Conservation (phyloP, 352 stramenopile species). For the Pythium biforme region DNA sequence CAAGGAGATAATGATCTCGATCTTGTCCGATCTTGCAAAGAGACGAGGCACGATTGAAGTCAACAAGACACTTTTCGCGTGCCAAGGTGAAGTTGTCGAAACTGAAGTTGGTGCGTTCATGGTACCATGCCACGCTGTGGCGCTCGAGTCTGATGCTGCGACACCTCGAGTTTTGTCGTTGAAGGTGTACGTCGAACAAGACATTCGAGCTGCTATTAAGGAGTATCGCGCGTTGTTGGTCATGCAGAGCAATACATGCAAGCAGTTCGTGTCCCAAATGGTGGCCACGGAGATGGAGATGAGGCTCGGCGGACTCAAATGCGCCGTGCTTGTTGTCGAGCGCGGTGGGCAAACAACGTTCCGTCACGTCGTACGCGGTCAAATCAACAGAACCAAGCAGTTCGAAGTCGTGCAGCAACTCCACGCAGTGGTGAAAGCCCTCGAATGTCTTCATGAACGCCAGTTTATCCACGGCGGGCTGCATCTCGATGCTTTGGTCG, state of each 20-base stretch:
- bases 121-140: constrained; percentile 28
- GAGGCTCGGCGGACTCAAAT: constrained; percentile 33
- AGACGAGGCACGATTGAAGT: constrained; percentile 29
- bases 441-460: constrained; percentile 46
- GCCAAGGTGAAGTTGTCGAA: constrained; percentile 34
- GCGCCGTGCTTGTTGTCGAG: constrained; percentile 50
- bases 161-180: constrained; percentile 28
- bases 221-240: constrained; percentile 55
- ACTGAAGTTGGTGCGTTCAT: constrained; percentile 41
- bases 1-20: constrained; percentile 18
- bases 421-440: constrained; percentile 32
- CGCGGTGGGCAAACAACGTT: constrained; percentile 40
- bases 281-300: constrained; percentile 33
- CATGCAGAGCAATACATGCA: constrained; percentile 31
- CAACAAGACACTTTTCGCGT: constrained; percentile 35
- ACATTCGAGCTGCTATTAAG: constrained; percentile 42
- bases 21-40: constrained; percentile 13
- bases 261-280: constrained; percentile 36
- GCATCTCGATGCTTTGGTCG: constrained; percentile 38
- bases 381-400: constrained; percentile 33
- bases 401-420: constrained; percentile 38
- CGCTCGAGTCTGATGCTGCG: background rate
- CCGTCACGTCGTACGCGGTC: constrained; percentile 32
- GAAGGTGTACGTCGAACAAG: constrained; percentile 63
- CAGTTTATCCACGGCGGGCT: constrained; percentile 57